Base-by-base conservation (phyloP, 2,329 filamentous ascomycete species). In the Alternaria gaisen region DNA sequence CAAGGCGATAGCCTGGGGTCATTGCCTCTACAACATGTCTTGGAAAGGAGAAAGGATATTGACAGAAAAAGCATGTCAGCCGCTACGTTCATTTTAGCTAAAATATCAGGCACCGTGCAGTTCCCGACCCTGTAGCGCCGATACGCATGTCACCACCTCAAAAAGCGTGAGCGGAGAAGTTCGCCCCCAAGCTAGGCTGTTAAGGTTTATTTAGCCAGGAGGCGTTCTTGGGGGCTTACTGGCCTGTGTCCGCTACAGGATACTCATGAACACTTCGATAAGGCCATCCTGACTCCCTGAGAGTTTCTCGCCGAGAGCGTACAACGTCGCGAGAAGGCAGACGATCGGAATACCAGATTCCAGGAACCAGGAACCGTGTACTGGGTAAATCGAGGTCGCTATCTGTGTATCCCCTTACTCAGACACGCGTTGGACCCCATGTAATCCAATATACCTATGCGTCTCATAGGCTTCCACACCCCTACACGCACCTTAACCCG, bases 391-490 rank as follows among this genome's bases (percentile, higher is more conserved):
- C 36, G 28, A 40, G 16, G 12, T 50, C 42, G 38, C 36, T 24
- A 18, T 40, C 40, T 47, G 30, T 36, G 22, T 30, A 22, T 24
- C 11, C 38, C 40, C 26, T 26, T 30, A 11, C 18, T 26, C 20
- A 26, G 44, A 60, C 44, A 46, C 44, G 38, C 26, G 40, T 36
- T 51, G 38, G 53, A 32, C 40, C 51, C 57, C 53, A 56, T 56
- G 44, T 36, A 51, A 22, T n/a, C 16, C 32, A 44, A 43, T 26
- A 28, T 50, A 28, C 46, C 22, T 36, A 36, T 32, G 44, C 30
- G n/a, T 30, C 44, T 44, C 22, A 50, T 43, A 48, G 51, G 43
- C 51, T 41, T 44, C 28, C 24, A 28, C 43, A 42, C 46, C 57
- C 43, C 40, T 44, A 36, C 30, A 18, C 30, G 30, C 30, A 48